These are phyloP conservation scores for Apostasia shenzhenica DNA, from an alignment of 106 monocot genomes.

Conservation along the genomic window DNA sequence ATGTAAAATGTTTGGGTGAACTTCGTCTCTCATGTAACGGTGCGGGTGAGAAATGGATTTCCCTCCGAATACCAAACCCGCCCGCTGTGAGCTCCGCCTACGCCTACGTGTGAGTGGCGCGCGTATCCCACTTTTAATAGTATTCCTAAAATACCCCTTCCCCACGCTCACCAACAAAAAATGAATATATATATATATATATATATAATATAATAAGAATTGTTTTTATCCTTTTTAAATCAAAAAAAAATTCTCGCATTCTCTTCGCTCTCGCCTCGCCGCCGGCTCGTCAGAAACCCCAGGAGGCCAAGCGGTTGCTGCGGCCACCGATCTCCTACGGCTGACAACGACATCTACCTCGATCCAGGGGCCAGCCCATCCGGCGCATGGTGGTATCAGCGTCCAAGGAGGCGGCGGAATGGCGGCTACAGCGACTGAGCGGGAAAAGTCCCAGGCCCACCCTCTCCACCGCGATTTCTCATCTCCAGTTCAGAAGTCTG, in stretches of 20 bases:
- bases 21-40: too few relatives aligned
- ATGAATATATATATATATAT: too few relatives aligned
- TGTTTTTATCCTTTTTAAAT: too few relatives aligned
- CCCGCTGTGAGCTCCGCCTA: too few relatives aligned
- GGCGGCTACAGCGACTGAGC: neutral
- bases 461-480: conserved; percentile 17
- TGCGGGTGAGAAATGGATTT: too few relatives aligned
- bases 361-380: neutral
- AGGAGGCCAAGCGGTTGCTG: neutral
- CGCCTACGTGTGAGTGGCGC: too few relatives aligned
- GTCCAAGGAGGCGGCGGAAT: conserved; percentile 3
- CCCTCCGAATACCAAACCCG: too few relatives aligned
- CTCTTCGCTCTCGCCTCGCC: neutral
- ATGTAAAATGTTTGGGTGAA: too few relatives aligned
- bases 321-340: neutral
- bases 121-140: too few relatives aligned
- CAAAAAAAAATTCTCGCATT: neutral
- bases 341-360: neutral
- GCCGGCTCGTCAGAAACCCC: neutral
- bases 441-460: neutral
- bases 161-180: too few relatives aligned
- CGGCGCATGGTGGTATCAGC: neutral
- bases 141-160: too few relatives aligned
- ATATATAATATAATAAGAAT: too few relatives aligned
- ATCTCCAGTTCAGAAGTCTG: conserved; percentile 34